Base-by-base conservation (phyloP, 306 rosid species). In the Lithocarpus polystachyus region DNA sequence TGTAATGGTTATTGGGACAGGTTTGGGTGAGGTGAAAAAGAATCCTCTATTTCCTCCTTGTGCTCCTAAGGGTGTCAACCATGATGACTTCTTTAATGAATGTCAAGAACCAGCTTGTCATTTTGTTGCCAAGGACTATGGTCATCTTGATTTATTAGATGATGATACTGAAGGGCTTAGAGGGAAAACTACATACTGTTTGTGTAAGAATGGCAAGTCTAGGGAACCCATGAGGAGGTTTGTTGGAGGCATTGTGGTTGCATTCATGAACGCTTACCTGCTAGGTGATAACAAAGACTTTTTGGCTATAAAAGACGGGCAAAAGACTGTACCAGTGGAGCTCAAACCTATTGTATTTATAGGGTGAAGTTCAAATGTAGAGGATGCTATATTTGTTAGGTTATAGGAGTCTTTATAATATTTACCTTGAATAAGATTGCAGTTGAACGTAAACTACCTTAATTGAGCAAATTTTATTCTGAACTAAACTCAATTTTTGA, bases 181-280 rank as follows among this genome's bases (percentile, higher is more conserved):
- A 22, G 97, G 98, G 77, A 88, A 75, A 77, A n/a, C 74, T 23
- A 83, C 87, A 0, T 79, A 89, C 53, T 92, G 89, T 83, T 8
- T 88, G 55, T 92, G 99, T 86, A 88, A 84, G 77, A 90, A 88
- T 81, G 97, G 97, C 2, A 81, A 85, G 56, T 86, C 95, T 8
- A 88, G 97, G 74, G 89, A 86, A 53, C 92, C 92, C n/a, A 94
- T 94, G 99, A 91, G 99, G 82, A 87, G 26, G 68, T 92, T 94
- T 87, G 95, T 89, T 79, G 95, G 95, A 31, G 99, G 99, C 40
- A 75, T 75, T 79, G 76, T 86, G 8, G 91, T 94, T 72, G 97
- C 97, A 3, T 94, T 94, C 89, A 55, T 94, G 86, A 89, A 86
- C 77, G 95, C 90, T 79, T 84, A 84, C 76, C 75, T 91, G 53